These are phyloP conservation scores for Yamadazyma laniorum DNA, from an alignment of 805 yeast species.

Conservation along the genomic window DNA sequence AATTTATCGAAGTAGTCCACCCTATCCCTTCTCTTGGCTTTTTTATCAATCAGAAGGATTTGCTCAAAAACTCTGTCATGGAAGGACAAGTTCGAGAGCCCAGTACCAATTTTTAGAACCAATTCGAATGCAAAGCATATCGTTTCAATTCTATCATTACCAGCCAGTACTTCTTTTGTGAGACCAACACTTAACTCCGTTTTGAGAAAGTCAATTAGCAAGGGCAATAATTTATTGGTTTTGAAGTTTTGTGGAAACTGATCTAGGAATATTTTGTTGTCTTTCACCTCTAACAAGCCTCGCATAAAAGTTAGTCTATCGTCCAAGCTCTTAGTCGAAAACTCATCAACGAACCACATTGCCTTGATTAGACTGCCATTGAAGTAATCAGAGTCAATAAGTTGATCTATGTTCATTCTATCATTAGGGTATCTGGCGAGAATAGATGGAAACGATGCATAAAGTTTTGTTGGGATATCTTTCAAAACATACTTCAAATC, in stretches of 20 bases:
- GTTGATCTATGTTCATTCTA: conserved; percentile 59
- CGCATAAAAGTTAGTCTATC: conserved; percentile 70
- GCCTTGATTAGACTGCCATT: conserved; percentile 82
- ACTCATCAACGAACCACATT: conserved; percentile 77
- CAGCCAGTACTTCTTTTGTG: conserved; percentile 21
- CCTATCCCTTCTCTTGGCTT: conserved; percentile 20
- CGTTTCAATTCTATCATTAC: conserved; percentile 22
- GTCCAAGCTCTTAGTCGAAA: conserved; percentile 64
- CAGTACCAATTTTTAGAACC: conserved; percentile 60
- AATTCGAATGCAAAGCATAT: conserved; percentile 51
- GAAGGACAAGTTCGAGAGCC: conserved; percentile 74
- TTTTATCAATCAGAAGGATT: conserved; percentile 27
- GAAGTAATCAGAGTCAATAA: conserved; percentile 72
- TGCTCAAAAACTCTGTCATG: conserved; percentile 62
- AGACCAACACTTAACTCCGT: conserved; percentile 31
- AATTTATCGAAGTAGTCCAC: conserved; percentile 23
- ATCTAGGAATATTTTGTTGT: conserved; percentile 23
- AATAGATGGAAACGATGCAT: conserved; percentile 49
- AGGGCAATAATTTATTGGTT: conserved; percentile 72
- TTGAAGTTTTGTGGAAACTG: conserved; percentile 45
- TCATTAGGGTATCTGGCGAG: conserved; percentile 57
- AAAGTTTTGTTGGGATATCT: conserved; percentile 56
- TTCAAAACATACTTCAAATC: conserved; percentile 47
- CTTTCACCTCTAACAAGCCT: conserved; percentile 48
- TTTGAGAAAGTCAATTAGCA: conserved; percentile 52